Evolutionary conservation across 345 rosid genomes (phyloP), one percentile per base, ranked within the genome.

Genomic region (Gossypium sturtianum): DNA sequence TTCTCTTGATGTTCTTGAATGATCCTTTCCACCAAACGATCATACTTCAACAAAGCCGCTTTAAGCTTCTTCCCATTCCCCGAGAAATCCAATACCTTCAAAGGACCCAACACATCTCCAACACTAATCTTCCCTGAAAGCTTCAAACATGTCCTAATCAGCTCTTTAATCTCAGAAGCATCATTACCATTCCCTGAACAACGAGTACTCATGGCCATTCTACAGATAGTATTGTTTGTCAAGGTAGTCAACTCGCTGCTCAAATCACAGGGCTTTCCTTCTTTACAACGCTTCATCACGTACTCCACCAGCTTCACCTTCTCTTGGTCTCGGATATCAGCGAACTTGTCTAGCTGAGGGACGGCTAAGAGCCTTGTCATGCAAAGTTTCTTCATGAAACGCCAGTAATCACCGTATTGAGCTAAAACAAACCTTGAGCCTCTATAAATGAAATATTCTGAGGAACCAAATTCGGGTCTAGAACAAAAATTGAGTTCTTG

Each of bases 341-440:
- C 17, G 74, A 85, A 89, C 41, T 79, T 84, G 23, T 83, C 81
- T 19, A 90, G 90, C 74, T 87, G 97, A 9, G 92, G 82, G 19
- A 80, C 89, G 8, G 89, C 48, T 12, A 92, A 81, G 23, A 90
- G 92, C 80, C 82, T 81, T 41, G 95, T 86, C 88, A 90, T 86
- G 84, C 93, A 80, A 11, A 92, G 76, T 82, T 90, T 90, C 79
- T 88, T 88, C 88, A 88, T 88, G 85, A 88, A 88, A 43, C 89
- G 80, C 85, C 86, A 86, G 74, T 88, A 88, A 22, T 83, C 82
- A 7, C 86, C 83, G 56, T 84, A 86, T 23, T 76, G 87, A 1
- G 89, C 91, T 8, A 81, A 80, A 9, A 84, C 66, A 64, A 88
- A 88, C 61, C 86, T 80, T 1, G 89, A 84, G 5, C 87, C 89